These are phyloP conservation scores for Nitzschia sp. DNA, from an alignment of 108 stramenopile genomes.

Conservation along the genomic window DNA sequence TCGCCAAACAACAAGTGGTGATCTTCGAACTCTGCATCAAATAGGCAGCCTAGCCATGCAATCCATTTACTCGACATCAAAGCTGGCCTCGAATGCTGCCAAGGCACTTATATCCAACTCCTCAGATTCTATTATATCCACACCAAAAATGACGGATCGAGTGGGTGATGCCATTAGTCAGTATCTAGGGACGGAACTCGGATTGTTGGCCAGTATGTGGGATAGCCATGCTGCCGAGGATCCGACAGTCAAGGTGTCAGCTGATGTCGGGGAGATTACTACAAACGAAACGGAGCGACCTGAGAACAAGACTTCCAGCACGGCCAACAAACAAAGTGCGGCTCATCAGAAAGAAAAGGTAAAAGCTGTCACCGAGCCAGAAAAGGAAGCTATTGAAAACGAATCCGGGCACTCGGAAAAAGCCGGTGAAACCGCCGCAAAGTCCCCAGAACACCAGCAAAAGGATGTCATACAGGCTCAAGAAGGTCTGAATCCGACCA, in stretches of 20 bases:
- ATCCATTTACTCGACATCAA: conserved; percentile 9
- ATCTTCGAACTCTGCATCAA: conserved; percentile 23
- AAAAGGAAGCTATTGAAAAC: not conserved
- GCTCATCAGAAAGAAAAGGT: not conserved
- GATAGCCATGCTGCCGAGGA: not conserved
- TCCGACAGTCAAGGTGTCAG: not conserved
- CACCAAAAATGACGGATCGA: not conserved
- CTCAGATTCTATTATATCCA: not conserved
- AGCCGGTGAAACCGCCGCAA: not conserved
- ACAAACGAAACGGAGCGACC: not conserved
- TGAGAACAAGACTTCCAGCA: not conserved
- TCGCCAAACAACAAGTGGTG: not conserved
- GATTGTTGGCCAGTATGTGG: not conserved
- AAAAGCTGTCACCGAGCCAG: not conserved
- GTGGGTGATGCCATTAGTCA: not conserved
- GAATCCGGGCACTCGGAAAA: not conserved
- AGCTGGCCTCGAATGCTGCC: not conserved
- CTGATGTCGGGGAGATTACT: not conserved
- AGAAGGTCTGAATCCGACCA: not conserved
- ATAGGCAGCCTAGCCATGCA: conserved; percentile 13
- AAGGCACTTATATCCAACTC: not conserved
- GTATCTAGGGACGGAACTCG: not conserved
- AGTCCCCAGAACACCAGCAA: not conserved
- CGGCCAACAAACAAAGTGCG: not conserved
- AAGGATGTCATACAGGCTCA: too few species aligned